Evolutionary conservation across 202 grass and related monocot species (phyloP).

Genomic region (Carex arenaria): DNA sequence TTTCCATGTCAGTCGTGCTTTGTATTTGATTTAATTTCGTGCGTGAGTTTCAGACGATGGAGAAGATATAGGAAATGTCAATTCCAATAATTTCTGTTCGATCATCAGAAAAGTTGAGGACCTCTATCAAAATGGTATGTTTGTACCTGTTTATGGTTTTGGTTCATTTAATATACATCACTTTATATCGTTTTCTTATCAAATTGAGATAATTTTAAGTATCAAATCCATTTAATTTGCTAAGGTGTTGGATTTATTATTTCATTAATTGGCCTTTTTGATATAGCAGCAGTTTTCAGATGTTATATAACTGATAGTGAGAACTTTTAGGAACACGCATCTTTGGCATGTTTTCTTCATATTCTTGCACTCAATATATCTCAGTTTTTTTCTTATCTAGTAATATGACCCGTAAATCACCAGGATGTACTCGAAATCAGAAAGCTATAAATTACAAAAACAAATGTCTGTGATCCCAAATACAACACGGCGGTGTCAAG

Average conservation of each 20-base stretch:
- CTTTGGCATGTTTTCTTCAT: neutral
- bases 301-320: neutral
- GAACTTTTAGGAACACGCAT: neutral
- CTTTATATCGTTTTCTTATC: neutral
- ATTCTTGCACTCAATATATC: neutral
- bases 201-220: too few relatives aligned
- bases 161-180: neutral
- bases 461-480: neutral
- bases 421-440: neutral
- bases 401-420: neutral
- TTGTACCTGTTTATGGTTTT: neutral
- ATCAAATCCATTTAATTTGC: neutral
- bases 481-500: neutral
- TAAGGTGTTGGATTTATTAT: neutral
- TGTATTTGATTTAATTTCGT: neutral
- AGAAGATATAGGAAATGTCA: constrained; percentile 6
- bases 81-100: constrained; percentile 15
- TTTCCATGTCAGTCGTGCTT: neutral
- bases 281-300: neutral
- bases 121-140: constrained; percentile 25
- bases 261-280: neutral
- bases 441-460: neutral
- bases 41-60: neutral
- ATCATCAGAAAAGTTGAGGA: constrained; percentile 27
- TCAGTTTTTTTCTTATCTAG: neutral